Base-by-base conservation (phyloP, 2,329 filamentous ascomycete genomes). In the Colletotrichum tamarilloi region DNA sequence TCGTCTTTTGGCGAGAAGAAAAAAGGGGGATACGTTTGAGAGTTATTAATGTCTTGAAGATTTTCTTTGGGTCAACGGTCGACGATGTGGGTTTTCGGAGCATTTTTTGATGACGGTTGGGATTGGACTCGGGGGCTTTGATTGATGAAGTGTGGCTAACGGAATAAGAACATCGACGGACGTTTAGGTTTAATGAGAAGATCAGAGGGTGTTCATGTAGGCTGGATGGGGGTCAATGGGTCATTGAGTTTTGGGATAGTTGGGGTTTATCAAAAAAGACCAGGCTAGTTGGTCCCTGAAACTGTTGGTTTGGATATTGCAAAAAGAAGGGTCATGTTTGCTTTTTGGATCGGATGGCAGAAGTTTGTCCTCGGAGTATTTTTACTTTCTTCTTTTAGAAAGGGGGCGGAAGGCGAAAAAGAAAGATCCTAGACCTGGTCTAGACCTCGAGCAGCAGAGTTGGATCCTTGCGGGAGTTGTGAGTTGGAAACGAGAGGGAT, bases 21-120 rank as follows among this genome's bases (percentile, higher is more conserved):
- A 35, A 32, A 68, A 62, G 38, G 28, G 57, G 35, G 57, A 30
- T 32, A 24, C n/a, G 58, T 72, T 72, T 72, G 69, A 72, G 64
- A 58, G 35, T 49, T 32, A 68, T 53, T 19, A 38, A 24, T 53
- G 7, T 59, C 16, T 60, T 52, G 28, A 64, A 32, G 56, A 68
- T 32, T 53, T 62, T 49, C 42, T 49, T 22, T 22, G 59, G 38
- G 12, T 26, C 59, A 38, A 22, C 22, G 52, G 28, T 24, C 52
- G 42, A 59, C 19, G 38, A 57, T n/a, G 53, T 63, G 53, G 52
- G 35, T 46, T 38, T 24, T 49, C 42, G 49, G 62, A 16, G 22
- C 12, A 3, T 35, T 53, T 52, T 62, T 8, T 49, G 16, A 32
- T 32, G 26, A 8, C 14, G 42, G 19, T 19, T 24, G 26, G 6